These are phyloP conservation scores for Astrothelium subdiscretum DNA, from an alignment of 495 filamentous ascomycete species.

Conservation along the genomic window DNA sequence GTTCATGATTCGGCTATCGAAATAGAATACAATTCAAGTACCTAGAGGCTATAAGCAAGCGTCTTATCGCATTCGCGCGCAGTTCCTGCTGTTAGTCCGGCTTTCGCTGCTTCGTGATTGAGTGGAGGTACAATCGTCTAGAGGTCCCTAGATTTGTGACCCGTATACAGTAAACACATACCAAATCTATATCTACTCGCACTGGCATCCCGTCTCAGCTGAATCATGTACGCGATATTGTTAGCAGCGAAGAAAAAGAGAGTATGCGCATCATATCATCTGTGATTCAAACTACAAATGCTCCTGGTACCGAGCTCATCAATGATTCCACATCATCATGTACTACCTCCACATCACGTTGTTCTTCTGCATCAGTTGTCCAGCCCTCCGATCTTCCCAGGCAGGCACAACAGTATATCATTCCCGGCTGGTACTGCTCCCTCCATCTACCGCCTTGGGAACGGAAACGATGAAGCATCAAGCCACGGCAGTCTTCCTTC, in stretches of 20 bases:
- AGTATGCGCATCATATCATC: not conserved
- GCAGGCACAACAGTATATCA: not conserved
- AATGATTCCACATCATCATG: not conserved
- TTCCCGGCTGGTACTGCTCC: slow-evolving; percentile 1
- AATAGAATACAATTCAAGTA: not conserved
- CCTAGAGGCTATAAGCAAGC: not conserved
- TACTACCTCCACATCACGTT: not conserved
- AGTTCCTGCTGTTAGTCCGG: not conserved
- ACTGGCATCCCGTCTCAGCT: not conserved
- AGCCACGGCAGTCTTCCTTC: not conserved
- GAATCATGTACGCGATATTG: not conserved
- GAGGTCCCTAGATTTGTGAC: not conserved
- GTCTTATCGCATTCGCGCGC: not conserved
- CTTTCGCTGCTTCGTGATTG: not conserved
- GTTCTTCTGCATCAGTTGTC: not conserved
- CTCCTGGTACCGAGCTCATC: not conserved
- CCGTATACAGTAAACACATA: not conserved
- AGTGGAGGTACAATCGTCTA: not conserved
- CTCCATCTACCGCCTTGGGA: not conserved
- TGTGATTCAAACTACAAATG: not conserved
- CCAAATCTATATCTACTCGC: not conserved
- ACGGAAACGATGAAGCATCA: slow-evolving; percentile 1
- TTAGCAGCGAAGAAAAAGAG: not conserved
- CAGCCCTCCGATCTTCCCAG: not conserved
- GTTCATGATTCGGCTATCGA: not conserved